A percentile compares a stretch with the other conserved stretches of the same genome.
These are phyloP conservation scores for Paramecium sexaurelia DNA, from an alignment of 73 alveolate genomes.

Conservation along the genomic window DNA sequence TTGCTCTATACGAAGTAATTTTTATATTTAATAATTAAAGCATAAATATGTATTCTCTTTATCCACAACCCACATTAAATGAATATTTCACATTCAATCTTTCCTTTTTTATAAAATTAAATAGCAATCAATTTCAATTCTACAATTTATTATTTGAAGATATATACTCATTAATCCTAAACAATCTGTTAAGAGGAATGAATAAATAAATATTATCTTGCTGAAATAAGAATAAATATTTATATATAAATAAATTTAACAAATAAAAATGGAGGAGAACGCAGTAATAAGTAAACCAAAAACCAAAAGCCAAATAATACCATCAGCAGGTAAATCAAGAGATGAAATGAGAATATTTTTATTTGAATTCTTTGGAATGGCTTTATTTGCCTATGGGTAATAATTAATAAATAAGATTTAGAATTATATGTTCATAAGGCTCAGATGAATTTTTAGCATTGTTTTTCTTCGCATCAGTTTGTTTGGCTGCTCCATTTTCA, in stretches of 20 bases:
- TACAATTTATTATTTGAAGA: too few species aligned
- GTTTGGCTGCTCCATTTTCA: slow-evolving; percentile 58
- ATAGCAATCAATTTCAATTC: too few species aligned
- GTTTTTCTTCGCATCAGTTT: slow-evolving; percentile 53
- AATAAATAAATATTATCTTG: not conserved
- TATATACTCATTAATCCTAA: too few species aligned
- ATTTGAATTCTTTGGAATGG: slow-evolving; percentile 47
- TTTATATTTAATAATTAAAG: not conserved
- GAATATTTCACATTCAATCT: too few species aligned
- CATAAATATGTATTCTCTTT: not conserved
- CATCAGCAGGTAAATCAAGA: not conserved
- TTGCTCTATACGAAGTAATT: not conserved
- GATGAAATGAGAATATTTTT: slow-evolving; percentile 34
- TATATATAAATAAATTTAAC: not conserved
- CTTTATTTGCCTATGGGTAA: slow-evolving; percentile 54
- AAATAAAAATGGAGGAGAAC: not conserved
- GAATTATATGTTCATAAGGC: slow-evolving; percentile 34
- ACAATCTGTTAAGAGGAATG: too few species aligned
- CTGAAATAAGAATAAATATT: not conserved
- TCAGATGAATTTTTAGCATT: slow-evolving; percentile 53
- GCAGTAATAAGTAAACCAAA: not conserved
- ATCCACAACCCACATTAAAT: too few species aligned
- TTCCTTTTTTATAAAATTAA: too few species aligned
- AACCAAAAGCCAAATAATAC: not conserved
- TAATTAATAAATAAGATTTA: not conserved